Conservation (phyloP, 257 asterid species). For the Perilla frutescens region DNA sequence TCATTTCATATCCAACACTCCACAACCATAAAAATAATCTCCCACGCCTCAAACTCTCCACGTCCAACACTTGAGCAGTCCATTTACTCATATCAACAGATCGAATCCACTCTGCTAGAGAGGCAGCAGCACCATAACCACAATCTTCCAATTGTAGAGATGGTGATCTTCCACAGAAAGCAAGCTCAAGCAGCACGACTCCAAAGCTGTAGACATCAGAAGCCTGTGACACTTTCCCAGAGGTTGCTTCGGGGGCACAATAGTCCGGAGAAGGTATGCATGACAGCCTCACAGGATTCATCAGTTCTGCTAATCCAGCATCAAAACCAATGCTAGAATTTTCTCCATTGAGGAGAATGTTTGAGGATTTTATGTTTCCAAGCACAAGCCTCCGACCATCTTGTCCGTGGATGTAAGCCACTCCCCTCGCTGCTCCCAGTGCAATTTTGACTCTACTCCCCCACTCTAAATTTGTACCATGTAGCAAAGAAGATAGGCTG, state of each 20-base stretch:
- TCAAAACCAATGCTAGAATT: constrained; percentile 33
- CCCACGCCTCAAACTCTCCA: not conserved
- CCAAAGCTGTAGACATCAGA: constrained; percentile 52
- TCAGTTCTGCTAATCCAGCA: constrained; percentile 34
- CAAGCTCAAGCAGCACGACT: constrained; percentile 41
- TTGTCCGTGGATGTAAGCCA: constrained; percentile 44
- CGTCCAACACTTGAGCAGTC: constrained; percentile 9
- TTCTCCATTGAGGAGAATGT: constrained; percentile 36
- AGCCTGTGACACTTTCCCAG: constrained; percentile 33
- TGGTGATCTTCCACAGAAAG: constrained; percentile 16
- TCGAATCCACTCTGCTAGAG: constrained; percentile 19
- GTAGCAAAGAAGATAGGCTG: constrained; percentile 38
- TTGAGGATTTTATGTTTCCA: constrained; percentile 49
- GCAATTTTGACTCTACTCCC: constrained; percentile 37
- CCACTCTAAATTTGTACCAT: constrained; percentile 43
- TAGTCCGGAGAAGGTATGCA: constrained; percentile 4
- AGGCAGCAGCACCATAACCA: not conserved
- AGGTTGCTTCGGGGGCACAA: constrained; percentile 41
- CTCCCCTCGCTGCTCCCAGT: constrained; percentile 47
- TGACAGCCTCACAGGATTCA: not conserved
- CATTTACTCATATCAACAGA: not conserved
- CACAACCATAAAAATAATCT: no score
- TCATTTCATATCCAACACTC: not conserved
- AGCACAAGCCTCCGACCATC: constrained; percentile 35
- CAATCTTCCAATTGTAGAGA: not conserved